Conservation (phyloP, 345 rosid genomes). For the Melaleuca alternifolia region DNA sequence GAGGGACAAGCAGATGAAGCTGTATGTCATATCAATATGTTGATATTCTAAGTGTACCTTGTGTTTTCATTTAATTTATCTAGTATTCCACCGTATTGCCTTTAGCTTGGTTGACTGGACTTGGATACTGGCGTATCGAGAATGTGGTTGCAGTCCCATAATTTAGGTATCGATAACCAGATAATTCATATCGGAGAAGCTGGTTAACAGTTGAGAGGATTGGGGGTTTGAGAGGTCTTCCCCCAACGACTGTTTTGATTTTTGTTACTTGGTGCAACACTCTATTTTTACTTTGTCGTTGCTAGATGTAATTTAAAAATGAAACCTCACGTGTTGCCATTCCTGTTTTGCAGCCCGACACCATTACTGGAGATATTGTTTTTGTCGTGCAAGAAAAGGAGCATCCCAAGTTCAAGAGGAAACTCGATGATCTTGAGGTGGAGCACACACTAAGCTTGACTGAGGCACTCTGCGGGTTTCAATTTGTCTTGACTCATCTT, state of each 20-base stretch:
- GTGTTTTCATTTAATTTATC: background rate
- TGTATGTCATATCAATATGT: constrained; percentile 15
- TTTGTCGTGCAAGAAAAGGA: constrained; percentile 79
- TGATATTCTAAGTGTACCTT: background rate
- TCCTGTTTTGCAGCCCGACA: constrained; percentile 62
- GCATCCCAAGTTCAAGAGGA: constrained; percentile 72
- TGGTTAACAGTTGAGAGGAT: background rate
- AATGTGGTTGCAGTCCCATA: background rate
- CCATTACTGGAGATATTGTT: constrained; percentile 79
- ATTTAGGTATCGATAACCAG: background rate
- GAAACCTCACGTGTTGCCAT: background rate
- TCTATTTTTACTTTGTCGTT: background rate
- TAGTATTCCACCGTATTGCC: background rate
- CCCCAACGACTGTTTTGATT: background rate
- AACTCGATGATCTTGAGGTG: constrained; percentile 70
- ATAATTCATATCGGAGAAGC: background rate
- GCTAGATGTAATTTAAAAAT: background rate
- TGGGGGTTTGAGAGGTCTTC: background rate
- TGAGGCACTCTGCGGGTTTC: constrained; percentile 89
- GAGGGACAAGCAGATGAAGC: constrained; percentile 61
- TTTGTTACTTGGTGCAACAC: background rate
- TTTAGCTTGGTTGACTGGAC: background rate
- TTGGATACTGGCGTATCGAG: background rate
- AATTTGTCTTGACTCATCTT: constrained; percentile 62
- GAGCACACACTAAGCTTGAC: constrained; percentile 68